These are phyloP conservation scores for Pelargonium australe DNA, from an alignment of 441 rosid species.

Conservation along the genomic window DNA sequence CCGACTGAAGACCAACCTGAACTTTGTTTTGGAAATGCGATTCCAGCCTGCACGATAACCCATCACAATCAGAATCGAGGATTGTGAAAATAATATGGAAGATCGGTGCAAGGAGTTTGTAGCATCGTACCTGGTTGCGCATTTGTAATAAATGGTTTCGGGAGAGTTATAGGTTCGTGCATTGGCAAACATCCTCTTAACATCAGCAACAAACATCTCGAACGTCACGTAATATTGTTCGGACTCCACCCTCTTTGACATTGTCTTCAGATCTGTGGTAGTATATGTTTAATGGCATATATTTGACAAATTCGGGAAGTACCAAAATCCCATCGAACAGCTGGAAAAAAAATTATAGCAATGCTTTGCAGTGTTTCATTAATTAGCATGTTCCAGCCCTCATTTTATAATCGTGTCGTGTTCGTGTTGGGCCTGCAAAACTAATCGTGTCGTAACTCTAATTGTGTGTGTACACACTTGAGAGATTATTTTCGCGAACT, in stretches of 20 bases:
- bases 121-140: constrained; percentile 4
- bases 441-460: too few relatives aligned
- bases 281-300: background rate
- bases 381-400: too few relatives aligned
- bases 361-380: too few relatives aligned
- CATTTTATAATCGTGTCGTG: too few relatives aligned
- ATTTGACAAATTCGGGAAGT: too few relatives aligned
- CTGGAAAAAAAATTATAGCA: too few relatives aligned
- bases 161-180: constrained; percentile 6
- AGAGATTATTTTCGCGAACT: too few relatives aligned
- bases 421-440: too few relatives aligned
- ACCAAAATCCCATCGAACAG: too few relatives aligned
- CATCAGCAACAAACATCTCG: constrained; percentile 6
- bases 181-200: constrained; percentile 2
- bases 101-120: background rate
- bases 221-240: background rate
- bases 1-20: background rate
- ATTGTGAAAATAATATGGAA: background rate
- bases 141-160: constrained; percentile 3
- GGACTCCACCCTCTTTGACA: constrained; percentile 7
- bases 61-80: background rate
- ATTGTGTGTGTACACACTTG: too few relatives aligned
- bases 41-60: constrained; percentile 3
- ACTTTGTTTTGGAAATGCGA: constrained; percentile 5
- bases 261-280: background rate